phyloP scores from a whole-genome alignment of 2,329 filamentous ascomycete species.

The Ascomycota sp. region DNA sequence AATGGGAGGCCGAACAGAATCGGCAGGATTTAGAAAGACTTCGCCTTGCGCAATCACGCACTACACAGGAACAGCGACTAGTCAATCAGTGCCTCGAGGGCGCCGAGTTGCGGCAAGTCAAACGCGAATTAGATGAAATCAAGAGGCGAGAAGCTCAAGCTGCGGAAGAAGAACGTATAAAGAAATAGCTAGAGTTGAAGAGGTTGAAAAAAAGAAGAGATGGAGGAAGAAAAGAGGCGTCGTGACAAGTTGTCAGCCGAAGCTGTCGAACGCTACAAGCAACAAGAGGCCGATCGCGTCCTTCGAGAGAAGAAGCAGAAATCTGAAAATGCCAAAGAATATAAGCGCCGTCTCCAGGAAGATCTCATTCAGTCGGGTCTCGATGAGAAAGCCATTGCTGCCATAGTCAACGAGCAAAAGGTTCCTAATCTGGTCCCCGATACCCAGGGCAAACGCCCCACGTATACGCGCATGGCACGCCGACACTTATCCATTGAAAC shows the following conservation, averaged over 20 bases:
- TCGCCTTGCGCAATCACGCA: conserved; percentile 19
- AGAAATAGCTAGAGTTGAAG: conserved; percentile 28
- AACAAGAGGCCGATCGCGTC: conserved; percentile 24
- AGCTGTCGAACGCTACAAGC: conserved; percentile 30
- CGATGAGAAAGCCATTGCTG: conserved; percentile 35
- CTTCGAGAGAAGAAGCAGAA: conserved; percentile 25
- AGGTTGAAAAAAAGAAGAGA: conserved; percentile 24
- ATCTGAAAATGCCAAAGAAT: conserved; percentile 30
- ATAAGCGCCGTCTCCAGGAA: conserved; percentile 33
- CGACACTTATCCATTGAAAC: conserved; percentile 42
- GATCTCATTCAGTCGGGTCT: conserved; percentile 37
- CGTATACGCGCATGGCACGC: conserved; percentile 43
- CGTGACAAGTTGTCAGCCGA: conserved; percentile 25
- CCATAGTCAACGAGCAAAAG: conserved; percentile 37
- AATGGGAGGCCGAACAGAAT: conserved; percentile 18
- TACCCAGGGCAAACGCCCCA: conserved; percentile 18
- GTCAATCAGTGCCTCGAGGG: conserved; percentile 23
- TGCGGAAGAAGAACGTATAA: conserved; percentile 29
- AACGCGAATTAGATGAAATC: conserved; percentile 26
- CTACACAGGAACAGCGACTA: conserved; percentile 13
- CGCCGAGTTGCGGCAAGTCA: conserved; percentile 28
- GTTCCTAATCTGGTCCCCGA: conserved; percentile 12
- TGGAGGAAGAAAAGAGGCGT: conserved; percentile 20
- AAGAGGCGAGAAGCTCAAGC: conserved; percentile 23
- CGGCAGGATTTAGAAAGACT: conserved; percentile 24